These are phyloP conservation scores for Grigorovia humatica DNA, from an alignment of 805 yeast species.

Conservation along the genomic window DNA sequence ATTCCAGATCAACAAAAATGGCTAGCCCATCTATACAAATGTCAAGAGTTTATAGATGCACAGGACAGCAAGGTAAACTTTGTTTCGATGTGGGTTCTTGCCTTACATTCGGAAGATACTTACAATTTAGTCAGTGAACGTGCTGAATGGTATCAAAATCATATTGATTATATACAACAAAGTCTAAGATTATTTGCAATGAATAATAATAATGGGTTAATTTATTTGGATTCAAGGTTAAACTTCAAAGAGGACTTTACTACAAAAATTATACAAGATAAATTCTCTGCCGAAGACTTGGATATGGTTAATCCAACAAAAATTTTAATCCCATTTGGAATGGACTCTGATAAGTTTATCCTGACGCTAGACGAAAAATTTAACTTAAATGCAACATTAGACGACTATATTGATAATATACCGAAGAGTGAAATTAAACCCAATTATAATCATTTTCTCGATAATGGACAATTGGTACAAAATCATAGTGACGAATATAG, in stretches of 20 bases:
- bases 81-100: constrained; percentile 12
- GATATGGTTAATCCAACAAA: constrained; percentile 15
- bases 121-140: constrained; percentile 1
- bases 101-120: constrained; percentile 11
- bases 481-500: neutral
- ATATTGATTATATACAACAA: constrained; percentile 20
- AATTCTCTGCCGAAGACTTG: constrained; percentile 2
- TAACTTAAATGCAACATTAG: constrained; percentile 5
- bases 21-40: constrained; percentile 10
- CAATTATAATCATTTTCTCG: neutral
- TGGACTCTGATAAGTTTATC: constrained; percentile 47
- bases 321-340: constrained; percentile 36
- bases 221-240: constrained; percentile 5
- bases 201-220: constrained; percentile 7
- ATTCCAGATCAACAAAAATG: constrained; percentile 12
- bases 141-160: constrained; percentile 13
- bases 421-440: neutral
- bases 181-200: constrained; percentile 15
- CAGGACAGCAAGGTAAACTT: constrained; percentile 5
- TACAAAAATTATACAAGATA: neutral
- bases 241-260: neutral
- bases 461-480: neutral
- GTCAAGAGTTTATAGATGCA: constrained; percentile 1
- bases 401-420: neutral
- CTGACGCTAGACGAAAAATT: constrained; percentile 29